Conservation (phyloP, 163 green algal species). For the Scenedesmus sp. region DNA sequence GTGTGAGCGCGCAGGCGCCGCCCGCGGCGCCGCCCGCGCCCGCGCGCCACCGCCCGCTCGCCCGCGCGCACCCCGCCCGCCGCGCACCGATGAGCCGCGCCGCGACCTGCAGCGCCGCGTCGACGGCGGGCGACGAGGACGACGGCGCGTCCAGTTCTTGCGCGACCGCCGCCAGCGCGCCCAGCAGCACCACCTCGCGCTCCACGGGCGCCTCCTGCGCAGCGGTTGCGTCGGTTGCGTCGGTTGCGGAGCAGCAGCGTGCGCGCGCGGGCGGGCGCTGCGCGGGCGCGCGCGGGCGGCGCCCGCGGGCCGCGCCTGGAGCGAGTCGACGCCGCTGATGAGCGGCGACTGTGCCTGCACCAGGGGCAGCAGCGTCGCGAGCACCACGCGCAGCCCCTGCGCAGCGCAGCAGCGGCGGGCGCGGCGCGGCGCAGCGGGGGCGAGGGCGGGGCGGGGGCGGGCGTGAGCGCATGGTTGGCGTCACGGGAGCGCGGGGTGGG, state of each 20-base stretch:
- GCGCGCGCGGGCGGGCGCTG: neutral
- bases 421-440: too few relatives aligned
- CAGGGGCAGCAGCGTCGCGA: constrained; percentile 23
- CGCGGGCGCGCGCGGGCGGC: too few relatives aligned
- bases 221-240: too few relatives aligned
- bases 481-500: too few relatives aligned
- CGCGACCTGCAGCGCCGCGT: constrained; percentile 20
- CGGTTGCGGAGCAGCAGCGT: too few relatives aligned
- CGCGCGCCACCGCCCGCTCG: neutral
- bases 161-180: constrained; percentile 9
- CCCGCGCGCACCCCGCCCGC: neutral
- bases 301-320: neutral
- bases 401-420: neutral
- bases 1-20: neutral
- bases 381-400: constrained; percentile 20
- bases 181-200: constrained; percentile 20
- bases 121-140: constrained; percentile 2
- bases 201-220: constrained; percentile 12
- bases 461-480: too few relatives aligned
- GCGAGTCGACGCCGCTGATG: neutral
- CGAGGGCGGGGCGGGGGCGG: too few relatives aligned
- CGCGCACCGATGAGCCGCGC: constrained; percentile 2
- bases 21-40: neutral
- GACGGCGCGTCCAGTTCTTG: neutral
- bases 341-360: neutral